Base-by-base conservation (phyloP, 148 eudicot species). In the Cornus kousa region DNA sequence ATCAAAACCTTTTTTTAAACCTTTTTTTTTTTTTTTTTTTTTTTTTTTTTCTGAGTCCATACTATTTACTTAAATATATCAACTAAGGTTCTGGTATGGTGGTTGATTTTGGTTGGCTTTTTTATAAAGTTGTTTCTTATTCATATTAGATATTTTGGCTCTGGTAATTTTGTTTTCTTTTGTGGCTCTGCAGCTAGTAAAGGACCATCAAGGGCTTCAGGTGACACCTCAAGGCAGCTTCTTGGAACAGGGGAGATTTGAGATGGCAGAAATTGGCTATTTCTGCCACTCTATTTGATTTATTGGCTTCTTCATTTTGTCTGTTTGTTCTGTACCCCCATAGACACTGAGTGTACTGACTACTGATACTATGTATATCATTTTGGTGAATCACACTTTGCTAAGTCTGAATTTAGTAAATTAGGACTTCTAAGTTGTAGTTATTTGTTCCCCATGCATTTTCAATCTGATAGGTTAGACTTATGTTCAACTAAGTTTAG, bases 141-240 rank as follows among this genome's bases (percentile, higher is more conserved):
- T 40, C 23, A 14, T 17, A 4, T 8, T 20, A 13, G 14, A 24
- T 23, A 22, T 43, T 60, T 67, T 31, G 2, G 6, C 7, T 14
- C 24, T 46, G 12, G 31, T 59, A 33, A 55, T 72, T 75, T 48
- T 73, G 48, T 22, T 24, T 73, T 64, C 33, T 22, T 33, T 75
- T 23, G 59, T 73, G 72, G 24, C 7, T n/a, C n/a, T 66, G 70
- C 90, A 93, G 97, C 87, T 93, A 39, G 94, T 87, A 72, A 93
- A 91, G 82, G 97, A 93, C 76, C 91, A 91, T 74, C 82, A 91
- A 86, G 95, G 97, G 97, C 95, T 78, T 86, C 95, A 23, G 95
- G 97, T 20, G 95, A 93, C 72, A 71, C 90, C 62, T 91, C 97
- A 66, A 88, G 97, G 81, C 95, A 93, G 82, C 93, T 95, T 33